Percentiles rank a stretch among this genome's conserved stretches.
These are phyloP conservation scores for Cyberlindnera amylophila DNA, from an alignment of 805 yeast species.

Conservation along the genomic window DNA sequence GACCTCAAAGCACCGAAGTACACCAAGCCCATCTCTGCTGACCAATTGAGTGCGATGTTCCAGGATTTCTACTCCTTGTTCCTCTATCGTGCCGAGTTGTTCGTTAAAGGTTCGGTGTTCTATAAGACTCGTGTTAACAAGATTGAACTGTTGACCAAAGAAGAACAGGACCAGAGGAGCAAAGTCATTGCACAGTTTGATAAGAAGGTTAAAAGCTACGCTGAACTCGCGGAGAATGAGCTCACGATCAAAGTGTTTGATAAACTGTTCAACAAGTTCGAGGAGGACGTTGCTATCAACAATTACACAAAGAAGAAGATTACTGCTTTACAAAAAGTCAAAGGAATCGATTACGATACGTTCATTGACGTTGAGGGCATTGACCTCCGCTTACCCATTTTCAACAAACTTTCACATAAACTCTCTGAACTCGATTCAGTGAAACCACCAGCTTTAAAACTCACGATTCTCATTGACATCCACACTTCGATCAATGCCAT, in stretches of 20 bases:
- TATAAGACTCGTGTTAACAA: conserved; percentile 1
- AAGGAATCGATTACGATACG: conserved; percentile 16
- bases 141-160: conserved; percentile 11
- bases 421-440: conserved; percentile 6
- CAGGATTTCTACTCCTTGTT: conserved; percentile 21
- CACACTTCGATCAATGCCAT: conserved; percentile 19
- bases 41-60: conserved; percentile 17
- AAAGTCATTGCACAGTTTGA: conserved; percentile 2
- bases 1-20: conserved; percentile 25
- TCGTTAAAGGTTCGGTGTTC: conserved; percentile 15
- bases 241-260: conserved; percentile 14
- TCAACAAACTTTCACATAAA: conserved; percentile 6
- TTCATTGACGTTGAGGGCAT: conserved; percentile 21
- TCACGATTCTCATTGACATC: conserved; percentile 10
- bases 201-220: conserved; percentile 6
- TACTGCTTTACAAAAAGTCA: conserved; percentile 11
- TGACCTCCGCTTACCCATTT: conserved; percentile 8
- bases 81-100: conserved; percentile 10
- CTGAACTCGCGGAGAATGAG: conserved; percentile 19
- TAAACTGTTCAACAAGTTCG: conserved; percentile 18
- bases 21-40: conserved; percentile 19
- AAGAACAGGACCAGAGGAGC: conserved; percentile 8
- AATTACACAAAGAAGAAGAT: conserved; percentile 18
- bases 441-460: conserved; percentile 19
- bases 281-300: conserved; percentile 15